These are phyloP conservation scores for Eimeria sp. DNA, from an alignment of 169 alveolate species.

Conservation along the genomic window DNA sequence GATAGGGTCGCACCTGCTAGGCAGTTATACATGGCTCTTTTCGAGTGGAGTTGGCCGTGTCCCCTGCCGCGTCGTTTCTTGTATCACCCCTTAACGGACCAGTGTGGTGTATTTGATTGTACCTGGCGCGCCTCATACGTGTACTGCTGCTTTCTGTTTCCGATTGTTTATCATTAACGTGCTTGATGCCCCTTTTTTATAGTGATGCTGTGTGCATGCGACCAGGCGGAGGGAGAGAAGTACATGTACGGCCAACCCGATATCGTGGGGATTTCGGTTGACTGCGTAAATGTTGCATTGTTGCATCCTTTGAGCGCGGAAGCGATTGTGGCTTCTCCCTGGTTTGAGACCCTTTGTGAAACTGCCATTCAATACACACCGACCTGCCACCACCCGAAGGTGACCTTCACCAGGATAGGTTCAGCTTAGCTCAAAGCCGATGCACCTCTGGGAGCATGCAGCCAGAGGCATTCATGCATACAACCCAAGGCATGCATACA, in stretches of 20 bases:
- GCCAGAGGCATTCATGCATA: neutral
- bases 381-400: constrained; percentile 83
- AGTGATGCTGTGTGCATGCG: neutral
- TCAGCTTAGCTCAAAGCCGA: neutral
- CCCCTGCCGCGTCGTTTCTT: neutral
- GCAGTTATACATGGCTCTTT: neutral
- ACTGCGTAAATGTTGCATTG: constrained; percentile 80
- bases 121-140: neutral
- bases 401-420: neutral
- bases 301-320: constrained; percentile 70
- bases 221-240: constrained; percentile 72
- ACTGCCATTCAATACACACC: constrained; percentile 73
- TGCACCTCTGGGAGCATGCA: neutral
- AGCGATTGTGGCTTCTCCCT: neutral
- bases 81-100: too few species aligned
- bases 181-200: neutral
- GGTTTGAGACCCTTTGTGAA: constrained; percentile 62
- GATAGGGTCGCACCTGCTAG: neutral
- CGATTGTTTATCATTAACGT: neutral
- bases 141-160: neutral
- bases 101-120: neutral
- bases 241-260: constrained; percentile 80
- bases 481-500: neutral
- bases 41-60: neutral
- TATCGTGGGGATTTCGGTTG: constrained; percentile 79